phyloP scores from a whole-genome alignment of 805 yeast genomes.

The Starmerella etchellsii region DNA sequence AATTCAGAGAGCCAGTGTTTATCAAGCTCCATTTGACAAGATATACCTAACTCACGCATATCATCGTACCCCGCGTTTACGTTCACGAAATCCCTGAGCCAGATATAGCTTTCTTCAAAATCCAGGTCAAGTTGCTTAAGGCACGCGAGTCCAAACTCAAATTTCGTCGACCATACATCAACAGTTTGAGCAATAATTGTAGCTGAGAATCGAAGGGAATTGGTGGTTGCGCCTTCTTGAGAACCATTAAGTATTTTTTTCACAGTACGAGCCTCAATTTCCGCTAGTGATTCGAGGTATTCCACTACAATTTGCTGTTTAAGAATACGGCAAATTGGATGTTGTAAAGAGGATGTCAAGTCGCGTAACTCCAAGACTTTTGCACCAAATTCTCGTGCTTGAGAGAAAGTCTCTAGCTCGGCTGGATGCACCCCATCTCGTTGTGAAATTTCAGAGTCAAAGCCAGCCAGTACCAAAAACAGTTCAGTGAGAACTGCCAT shows the following conservation, averaged over 20 bases:
- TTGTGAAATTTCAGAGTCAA: slow-evolving; percentile 3
- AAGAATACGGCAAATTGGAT: slow-evolving; percentile 5
- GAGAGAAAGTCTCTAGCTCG: slow-evolving; percentile 4
- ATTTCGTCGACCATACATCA: slow-evolving; percentile 1
- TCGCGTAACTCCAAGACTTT: slow-evolving; percentile 1
- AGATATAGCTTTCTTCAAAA: not conserved
- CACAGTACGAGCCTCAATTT: not conserved
- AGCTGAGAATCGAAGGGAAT: not conserved
- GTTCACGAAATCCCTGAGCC: not conserved
- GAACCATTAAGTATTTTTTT: not conserved
- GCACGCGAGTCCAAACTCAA: slow-evolving; percentile 1
- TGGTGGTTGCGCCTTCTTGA: no score
- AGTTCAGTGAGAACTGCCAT: slow-evolving; percentile 12
- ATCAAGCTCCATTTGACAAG: slow-evolving; percentile 1
- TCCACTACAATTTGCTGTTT: slow-evolving; percentile 1
- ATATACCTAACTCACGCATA: not conserved
- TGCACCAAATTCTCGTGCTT: slow-evolving; percentile 7
- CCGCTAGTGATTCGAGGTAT: slow-evolving; percentile 6
- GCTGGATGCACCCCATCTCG: slow-evolving; percentile 6
- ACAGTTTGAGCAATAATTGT: slow-evolving; percentile 5
- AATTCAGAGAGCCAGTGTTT: not conserved
- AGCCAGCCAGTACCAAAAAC: slow-evolving; percentile 12
- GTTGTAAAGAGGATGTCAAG: not conserved
- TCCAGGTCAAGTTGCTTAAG: not conserved
- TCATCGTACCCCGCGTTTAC: not conserved